phyloP scores from a whole-genome alignment of 805 yeast species.

The Candida insectorum region DNA sequence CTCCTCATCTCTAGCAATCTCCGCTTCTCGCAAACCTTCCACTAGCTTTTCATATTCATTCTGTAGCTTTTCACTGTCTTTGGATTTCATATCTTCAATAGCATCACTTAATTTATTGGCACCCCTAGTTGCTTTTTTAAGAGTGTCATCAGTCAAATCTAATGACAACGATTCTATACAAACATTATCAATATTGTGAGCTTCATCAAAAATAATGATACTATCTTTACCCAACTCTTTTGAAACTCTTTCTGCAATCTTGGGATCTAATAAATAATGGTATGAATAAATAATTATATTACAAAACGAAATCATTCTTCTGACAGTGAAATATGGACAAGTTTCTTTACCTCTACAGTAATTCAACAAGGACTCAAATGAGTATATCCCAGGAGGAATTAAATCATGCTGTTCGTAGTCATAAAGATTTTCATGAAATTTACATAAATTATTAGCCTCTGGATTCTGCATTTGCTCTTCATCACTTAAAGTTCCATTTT shows the following conservation, averaged over 20 bases:
- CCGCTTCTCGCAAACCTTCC: slow-evolving; percentile 82
- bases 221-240: slow-evolving; percentile 87
- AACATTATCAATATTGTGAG: slow-evolving; percentile 97
- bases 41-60: slow-evolving; percentile 90
- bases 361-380: slow-evolving; percentile 77
- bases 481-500: slow-evolving; percentile 46
- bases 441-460: slow-evolving; percentile 53
- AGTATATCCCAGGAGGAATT: slow-evolving; percentile 90
- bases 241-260: slow-evolving; percentile 94
- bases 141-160: slow-evolving; percentile 86
- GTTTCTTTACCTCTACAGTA: slow-evolving; percentile 78
- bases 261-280: slow-evolving; percentile 94
- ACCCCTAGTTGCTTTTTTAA: slow-evolving; percentile 84
- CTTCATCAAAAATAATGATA: slow-evolving; percentile 95
- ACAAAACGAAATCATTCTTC: slow-evolving; percentile 95
- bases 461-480: slow-evolving; percentile 47
- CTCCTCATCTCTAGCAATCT: slow-evolving; percentile 58
- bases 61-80: slow-evolving; percentile 80
- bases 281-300: slow-evolving; percentile 93
- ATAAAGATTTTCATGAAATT: slow-evolving; percentile 86
- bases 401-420: slow-evolving; percentile 84
- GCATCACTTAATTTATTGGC: slow-evolving; percentile 74
- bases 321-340: slow-evolving; percentile 95
- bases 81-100: slow-evolving; percentile 79
- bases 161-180: slow-evolving; percentile 93